phyloP scores from a whole-genome alignment of 1,139 yeast genomes.

The Suhomyces choctaworum region DNA sequence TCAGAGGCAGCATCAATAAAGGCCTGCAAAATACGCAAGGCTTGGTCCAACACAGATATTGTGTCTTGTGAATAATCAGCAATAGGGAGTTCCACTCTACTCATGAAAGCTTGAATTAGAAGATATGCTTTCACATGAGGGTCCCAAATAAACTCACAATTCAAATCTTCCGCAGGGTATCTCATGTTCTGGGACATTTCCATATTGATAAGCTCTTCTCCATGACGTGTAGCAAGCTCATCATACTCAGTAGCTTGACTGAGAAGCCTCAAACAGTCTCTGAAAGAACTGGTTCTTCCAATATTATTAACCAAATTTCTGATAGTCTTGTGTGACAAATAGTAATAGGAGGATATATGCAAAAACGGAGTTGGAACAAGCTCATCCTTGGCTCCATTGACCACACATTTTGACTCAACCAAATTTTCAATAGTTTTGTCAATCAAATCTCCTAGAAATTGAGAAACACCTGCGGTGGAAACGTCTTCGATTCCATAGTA shows the following conservation, averaged over 20 bases:
- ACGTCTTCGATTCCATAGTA: constrained; percentile 85
- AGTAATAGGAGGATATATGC: constrained; percentile 86
- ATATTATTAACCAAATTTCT: constrained; percentile 62
- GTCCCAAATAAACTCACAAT: constrained; percentile 79
- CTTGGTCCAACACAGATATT: constrained; percentile 87
- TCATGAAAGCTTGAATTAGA: constrained; percentile 83
- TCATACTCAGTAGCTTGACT: constrained; percentile 87
- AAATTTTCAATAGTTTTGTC: constrained; percentile 71
- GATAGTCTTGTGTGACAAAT: constrained; percentile 88
- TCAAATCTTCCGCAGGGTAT: constrained; percentile 69
- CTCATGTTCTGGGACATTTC: constrained; percentile 84
- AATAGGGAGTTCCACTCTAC: constrained; percentile 82
- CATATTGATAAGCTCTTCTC: constrained; percentile 88
- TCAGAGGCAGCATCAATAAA: constrained; percentile 89
- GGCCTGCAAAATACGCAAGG: constrained; percentile 91
- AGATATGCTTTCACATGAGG: constrained; percentile 92
- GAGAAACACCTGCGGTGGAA: constrained; percentile 63
- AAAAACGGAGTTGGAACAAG: constrained; percentile 77
- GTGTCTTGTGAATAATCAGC: constrained; percentile 96
- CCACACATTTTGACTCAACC: constrained; percentile 71
- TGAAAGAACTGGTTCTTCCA: constrained; percentile 51
- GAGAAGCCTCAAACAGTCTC: constrained; percentile 70
- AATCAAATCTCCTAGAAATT: constrained; percentile 70
- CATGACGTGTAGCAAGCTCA: constrained; percentile 91
- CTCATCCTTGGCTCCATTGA: constrained; percentile 47